A percentile compares a stretch with the other conserved stretches of the same genome.
Evolutionary conservation across 2,329 filamentous ascomycete genomes (phyloP).

Genomic region (Penicillium sp.): DNA sequence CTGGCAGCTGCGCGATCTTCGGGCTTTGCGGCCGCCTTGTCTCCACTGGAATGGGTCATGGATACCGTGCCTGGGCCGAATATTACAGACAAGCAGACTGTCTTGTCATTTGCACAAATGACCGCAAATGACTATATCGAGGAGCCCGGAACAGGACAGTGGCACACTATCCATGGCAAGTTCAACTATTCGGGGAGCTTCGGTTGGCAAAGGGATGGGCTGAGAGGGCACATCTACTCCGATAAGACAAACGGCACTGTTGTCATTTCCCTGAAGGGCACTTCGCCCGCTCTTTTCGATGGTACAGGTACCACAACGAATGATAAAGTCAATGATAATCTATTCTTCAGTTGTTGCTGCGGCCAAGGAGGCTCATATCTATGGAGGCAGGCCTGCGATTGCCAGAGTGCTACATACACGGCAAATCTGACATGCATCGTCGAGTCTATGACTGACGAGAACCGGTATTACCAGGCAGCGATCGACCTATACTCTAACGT

Average conservation of each 20-base stretch:
- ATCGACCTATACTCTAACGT: constrained; percentile 91
- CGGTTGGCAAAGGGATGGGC: constrained; percentile 85
- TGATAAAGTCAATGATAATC: constrained; percentile 96
- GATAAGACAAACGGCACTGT: constrained; percentile 83
- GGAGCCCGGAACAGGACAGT: constrained; percentile 69
- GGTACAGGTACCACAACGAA: constrained; percentile 96
- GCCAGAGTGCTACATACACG: constrained; percentile 78
- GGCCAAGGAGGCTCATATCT: constrained; percentile 87
- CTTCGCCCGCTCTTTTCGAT: constrained; percentile 85
- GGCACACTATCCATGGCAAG: constrained; percentile 74
- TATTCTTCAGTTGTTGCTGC: constrained; percentile 98
- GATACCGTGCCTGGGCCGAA: constrained; percentile 79
- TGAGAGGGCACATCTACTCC: constrained; percentile 88
- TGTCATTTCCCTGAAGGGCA: constrained; percentile 91
- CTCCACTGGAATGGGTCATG: constrained; percentile 75
- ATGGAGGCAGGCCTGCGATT: constrained; percentile 92
- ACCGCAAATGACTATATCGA: constrained; percentile 85
- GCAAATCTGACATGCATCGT: constrained; percentile 91
- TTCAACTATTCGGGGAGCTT: constrained; percentile 89
- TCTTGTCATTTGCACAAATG: constrained; percentile 83
- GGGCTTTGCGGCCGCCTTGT: constrained; percentile 66
- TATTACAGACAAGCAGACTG: constrained; percentile 77
- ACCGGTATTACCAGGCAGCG: constrained; percentile 86
- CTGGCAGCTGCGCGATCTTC: constrained; percentile 69
- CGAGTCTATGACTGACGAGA: constrained; percentile 73